Evolutionary conservation across 306 rosid species (phyloP), one percentile per base, ranked within the genome.

Genomic region (Cucurbita pepo): DNA sequence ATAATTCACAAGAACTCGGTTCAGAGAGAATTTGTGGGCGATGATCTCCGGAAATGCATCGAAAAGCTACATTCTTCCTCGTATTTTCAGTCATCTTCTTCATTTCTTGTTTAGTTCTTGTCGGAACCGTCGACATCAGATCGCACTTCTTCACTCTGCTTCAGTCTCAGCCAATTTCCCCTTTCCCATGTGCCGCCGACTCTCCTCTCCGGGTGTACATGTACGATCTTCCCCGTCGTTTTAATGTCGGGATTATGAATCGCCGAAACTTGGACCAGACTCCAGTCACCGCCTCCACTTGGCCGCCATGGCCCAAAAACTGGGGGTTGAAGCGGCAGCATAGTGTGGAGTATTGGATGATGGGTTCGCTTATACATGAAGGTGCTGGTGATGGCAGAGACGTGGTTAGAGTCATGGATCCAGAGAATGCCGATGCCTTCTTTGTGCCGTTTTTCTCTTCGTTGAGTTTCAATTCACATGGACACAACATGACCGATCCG

Each of bases 301-400:
- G 86, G 83, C 92, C 95, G 25, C 66, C 78, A 7, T 94, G 99
- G 99, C 99, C 97, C 7, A 69, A n/a, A 3, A 86, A 89, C 59
- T 91, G 87, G 52, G 99, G 97, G 16, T 79, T 94, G 58, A 94
- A 83, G 83, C 88, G 69, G 86, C 97, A 91, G 86, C 97, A 91
- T 70, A 94, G 97, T 71, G 89, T 89, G 6, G 99, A 91, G 92
- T 94, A 85, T 70, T 94, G 99, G 99, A 89, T 94, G 96, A 91
- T 86, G 97, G 97, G 97, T 4, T 94, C 96, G 86, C 89, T 94
- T 54, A 34, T 94, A 38, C 71, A 78, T 50, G 81, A 81, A 21
- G 86, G 78, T 9, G 81, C 22, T 25, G 77, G 59, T 1, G 88
- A 79, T 10, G 77, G 56, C 62, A 70, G 83, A n/a, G 96, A 88